Base-by-base conservation (phyloP, 2,329 filamentous ascomycete species). In the Beauveria pseudobassiana region DNA sequence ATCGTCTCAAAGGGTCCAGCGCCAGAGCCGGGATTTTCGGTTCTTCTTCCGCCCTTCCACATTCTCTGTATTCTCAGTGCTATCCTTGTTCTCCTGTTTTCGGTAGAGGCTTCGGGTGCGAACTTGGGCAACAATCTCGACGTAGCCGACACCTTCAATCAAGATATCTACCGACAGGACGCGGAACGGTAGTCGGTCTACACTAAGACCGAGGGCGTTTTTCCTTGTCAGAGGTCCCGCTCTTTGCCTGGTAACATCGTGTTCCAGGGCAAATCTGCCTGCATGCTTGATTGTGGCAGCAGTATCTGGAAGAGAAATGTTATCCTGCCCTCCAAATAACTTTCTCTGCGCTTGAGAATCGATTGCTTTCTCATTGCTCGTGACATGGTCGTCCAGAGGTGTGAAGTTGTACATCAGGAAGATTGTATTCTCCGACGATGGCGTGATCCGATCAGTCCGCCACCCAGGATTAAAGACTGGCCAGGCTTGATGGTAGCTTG, bases 71-170 rank as follows among this genome's bases (percentile, higher is more conserved):
- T 14, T 38, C 18, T 45, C 38, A n/a, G 2, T 18, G 8, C 10
- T 30, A 18, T 6, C 26, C n/a, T 7, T 10, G 16, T 52, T 54
- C 42, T 72, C 64, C 26, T 70, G 51, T 40, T 16, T 22, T 48
- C 58, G 62, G 54, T 75, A 76, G 60, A 80, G 74, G 62, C 81
- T 77, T 69, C 75, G 82, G 18, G 80, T 83, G 56, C 93, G 85
- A 10, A 96, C 85, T 75, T 99, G 93, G 3, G 87, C 87, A 0
- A 87, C 87, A 46, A 99, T 74, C 74, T 99, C 95, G 2, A 99
- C 82, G 90, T 96, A 99, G 8, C 95, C 95, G 28, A 92, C 88
- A 2, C 95, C 92, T 72, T 98, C 93, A 55, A 99, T 86, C 16
- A 99, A 77, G 26, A 99, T 86, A 70, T 99, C 96, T 0, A 88